Evolutionary conservation across 352 stramenopile species (phyloP).

Genomic region (Discostella stelligera): DNA sequence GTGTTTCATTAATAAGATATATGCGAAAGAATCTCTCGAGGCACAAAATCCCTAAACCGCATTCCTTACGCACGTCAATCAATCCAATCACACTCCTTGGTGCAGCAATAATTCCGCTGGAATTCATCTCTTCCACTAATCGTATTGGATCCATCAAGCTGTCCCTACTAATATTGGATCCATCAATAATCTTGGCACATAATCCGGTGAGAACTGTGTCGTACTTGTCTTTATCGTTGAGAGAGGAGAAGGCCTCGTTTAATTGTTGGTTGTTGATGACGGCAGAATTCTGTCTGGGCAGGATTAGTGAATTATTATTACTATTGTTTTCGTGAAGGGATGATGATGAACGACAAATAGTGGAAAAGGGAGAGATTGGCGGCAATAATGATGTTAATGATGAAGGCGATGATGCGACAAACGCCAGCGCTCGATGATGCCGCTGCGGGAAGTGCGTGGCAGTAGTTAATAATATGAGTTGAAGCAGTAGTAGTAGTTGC

Average conservation of each 20-base stretch:
- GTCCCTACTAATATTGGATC: conserved; percentile 20
- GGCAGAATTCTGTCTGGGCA: conserved; percentile 5
- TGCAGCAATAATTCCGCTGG: conserved; percentile 51
- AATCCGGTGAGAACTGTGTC: conserved; percentile 78
- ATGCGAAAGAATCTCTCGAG: neutral
- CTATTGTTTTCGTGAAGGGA: neutral
- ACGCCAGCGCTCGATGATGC: neutral
- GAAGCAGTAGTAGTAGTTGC: too few relatives aligned
- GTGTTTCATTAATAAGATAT: neutral
- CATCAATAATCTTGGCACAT: conserved; percentile 77
- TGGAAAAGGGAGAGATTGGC: too few relatives aligned
- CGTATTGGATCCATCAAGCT: conserved; percentile 59
- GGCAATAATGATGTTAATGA: too few relatives aligned
- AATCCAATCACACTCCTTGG: conserved; percentile 67
- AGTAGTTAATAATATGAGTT: neutral
- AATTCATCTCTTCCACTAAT: conserved; percentile 78
- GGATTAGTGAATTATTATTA: neutral
- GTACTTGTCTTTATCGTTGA: conserved; percentile 76
- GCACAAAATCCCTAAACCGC: neutral
- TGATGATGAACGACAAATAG: neutral
- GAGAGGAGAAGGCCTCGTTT: conserved; percentile 59
- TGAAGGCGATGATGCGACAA: neutral
- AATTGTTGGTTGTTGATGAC: conserved; percentile 10
- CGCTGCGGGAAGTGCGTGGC: neutral
- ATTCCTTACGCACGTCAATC: conserved; percentile 71